These are phyloP conservation scores for Dioszegia aurantiaca DNA, from an alignment of 768 basidiomycete genomes.

Conservation along the genomic window DNA sequence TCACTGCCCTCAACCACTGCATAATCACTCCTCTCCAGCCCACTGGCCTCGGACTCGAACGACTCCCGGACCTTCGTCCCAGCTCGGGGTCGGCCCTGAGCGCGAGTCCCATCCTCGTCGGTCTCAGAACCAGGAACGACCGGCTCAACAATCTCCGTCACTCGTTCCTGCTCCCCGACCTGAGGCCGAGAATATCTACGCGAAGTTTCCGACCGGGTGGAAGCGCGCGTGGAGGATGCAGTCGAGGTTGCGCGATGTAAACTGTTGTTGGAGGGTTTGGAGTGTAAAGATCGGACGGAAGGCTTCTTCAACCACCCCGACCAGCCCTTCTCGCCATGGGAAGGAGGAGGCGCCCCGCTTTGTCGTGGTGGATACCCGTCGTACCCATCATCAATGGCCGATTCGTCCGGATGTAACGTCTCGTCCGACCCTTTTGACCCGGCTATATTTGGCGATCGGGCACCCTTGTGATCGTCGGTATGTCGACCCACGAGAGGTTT, in stretches of 20 bases:
- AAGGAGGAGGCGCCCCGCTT: constrained; percentile 29
- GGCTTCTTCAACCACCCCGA: constrained; percentile 41
- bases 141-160: constrained; percentile 39
- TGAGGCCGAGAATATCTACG: neutral
- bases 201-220: neutral
- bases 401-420: constrained; percentile 17
- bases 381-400: constrained; percentile 8
- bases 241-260: neutral
- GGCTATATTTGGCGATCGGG: neutral
- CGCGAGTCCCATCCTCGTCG: constrained; percentile 21
- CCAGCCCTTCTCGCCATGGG: constrained; percentile 21
- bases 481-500: constrained; percentile 25
- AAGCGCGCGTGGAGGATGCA: neutral
- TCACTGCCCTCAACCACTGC: constrained; percentile 74
- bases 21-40: constrained; percentile 9
- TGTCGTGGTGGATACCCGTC: constrained; percentile 46
- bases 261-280: constrained; percentile 4
- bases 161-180: neutral
- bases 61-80: neutral
- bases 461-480: constrained; percentile 8
- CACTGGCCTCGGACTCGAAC: neutral
- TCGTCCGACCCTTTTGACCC: constrained; percentile 22
- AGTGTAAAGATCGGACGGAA: constrained; percentile 31
- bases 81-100: neutral
- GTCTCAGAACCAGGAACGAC: constrained; percentile 16